phyloP scores from a whole-genome alignment of 805 yeast genomes.

The Nakazawaea ernobii region DNA sequence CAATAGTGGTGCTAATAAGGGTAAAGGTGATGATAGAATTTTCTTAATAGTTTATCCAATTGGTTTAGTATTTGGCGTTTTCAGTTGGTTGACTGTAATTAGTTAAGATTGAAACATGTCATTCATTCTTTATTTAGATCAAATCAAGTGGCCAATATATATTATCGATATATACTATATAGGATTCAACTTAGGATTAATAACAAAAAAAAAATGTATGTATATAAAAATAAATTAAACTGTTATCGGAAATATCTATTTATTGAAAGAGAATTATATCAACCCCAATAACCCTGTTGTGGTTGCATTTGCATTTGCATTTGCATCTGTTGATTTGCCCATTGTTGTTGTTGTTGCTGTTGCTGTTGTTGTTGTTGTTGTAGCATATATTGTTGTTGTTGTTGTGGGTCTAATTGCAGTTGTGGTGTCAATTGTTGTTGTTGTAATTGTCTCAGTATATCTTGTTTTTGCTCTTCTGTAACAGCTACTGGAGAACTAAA shows the following conservation, averaged over 20 bases:
- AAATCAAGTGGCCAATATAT: too few relatives aligned
- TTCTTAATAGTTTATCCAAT: conserved; percentile 51
- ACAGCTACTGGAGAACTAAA: conserved; percentile 24
- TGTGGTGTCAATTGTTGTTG: conserved; percentile 13
- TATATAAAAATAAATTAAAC: too few relatives aligned
- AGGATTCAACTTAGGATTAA: too few relatives aligned
- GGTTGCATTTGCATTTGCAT: conserved; percentile 9
- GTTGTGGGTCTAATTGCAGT: conserved; percentile 16
- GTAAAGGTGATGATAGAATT: conserved; percentile 48
- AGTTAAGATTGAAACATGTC: conserved; percentile 22
- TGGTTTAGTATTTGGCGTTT: conserved; percentile 42
- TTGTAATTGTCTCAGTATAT: conserved; percentile 2
- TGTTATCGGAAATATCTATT: too few relatives aligned
- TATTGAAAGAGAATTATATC: neutral
- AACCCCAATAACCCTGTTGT: conserved; percentile 3
- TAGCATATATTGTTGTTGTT: conserved; percentile 12
- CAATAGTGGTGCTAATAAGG: conserved; percentile 30
- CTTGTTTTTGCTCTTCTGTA: conserved; percentile 13
- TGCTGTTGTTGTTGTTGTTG: conserved; percentile 10
- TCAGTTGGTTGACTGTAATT: conserved; percentile 51
- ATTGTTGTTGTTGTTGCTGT: conserved; percentile 6
- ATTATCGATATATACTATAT: too few relatives aligned
- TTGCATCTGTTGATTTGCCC: conserved; percentile 6
- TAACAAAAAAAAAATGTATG: too few relatives aligned
- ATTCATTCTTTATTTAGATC: neutral